phyloP scores from a whole-genome alignment of 192 early-diverging fungal genomes.

The Globomyces pollinis-pini region DNA sequence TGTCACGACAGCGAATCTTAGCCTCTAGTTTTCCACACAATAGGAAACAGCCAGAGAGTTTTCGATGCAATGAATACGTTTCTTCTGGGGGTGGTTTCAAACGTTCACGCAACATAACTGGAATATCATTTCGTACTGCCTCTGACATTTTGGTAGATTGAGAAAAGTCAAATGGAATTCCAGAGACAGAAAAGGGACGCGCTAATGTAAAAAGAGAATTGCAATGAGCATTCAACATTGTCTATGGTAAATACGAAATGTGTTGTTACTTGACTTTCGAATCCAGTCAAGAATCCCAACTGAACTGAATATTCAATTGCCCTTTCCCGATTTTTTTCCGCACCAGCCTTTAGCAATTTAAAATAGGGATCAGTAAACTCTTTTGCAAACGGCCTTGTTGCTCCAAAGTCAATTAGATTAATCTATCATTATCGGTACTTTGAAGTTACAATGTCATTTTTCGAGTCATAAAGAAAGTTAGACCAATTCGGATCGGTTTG shows the following conservation, averaged over 20 bases:
- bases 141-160: slow-evolving; percentile 70
- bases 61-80: slow-evolving; percentile 91
- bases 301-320: slow-evolving; percentile 68
- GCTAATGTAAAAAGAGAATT: slow-evolving; percentile 80
- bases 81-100: slow-evolving; percentile 98
- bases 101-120: slow-evolving; percentile 87
- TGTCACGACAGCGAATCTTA: slow-evolving; percentile 29
- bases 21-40: slow-evolving; percentile 76
- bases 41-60: slow-evolving; percentile 87
- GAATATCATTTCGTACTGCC: slow-evolving; percentile 79
- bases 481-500: slow-evolving; percentile 99
- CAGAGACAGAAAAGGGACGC: slow-evolving; percentile 61
- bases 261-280: slow-evolving; percentile 66
- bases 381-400: slow-evolving; percentile 69
- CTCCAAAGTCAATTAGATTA: slow-evolving; percentile 90
- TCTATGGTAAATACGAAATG: slow-evolving; percentile 28
- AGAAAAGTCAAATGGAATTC: slow-evolving; percentile 59
- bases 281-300: slow-evolving; percentile 88
- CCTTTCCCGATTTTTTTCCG: slow-evolving; percentile 62
- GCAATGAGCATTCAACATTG: slow-evolving; percentile 82
- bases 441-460: too few relatives aligned
- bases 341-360: slow-evolving; percentile 64
- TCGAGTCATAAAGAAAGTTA: slow-evolving; percentile 84
- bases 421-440: too few relatives aligned
- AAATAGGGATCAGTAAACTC: slow-evolving; percentile 73